phyloP scores from a whole-genome alignment of 2,329 filamentous ascomycete genomes.

The Phyllosticta citribraziliensis region DNA sequence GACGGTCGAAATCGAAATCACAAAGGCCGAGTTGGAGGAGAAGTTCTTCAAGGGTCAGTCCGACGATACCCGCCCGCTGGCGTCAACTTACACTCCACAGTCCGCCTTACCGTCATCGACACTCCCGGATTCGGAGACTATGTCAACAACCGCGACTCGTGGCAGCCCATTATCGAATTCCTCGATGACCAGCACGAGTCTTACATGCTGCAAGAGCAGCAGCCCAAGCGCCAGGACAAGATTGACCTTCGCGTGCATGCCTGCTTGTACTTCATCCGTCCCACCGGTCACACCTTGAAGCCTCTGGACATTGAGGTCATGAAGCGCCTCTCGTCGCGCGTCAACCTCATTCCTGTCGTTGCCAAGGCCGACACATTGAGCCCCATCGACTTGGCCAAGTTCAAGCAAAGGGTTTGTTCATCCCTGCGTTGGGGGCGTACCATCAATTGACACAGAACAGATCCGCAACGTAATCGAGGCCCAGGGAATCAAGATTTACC shows the following conservation, averaged over 20 bases:
- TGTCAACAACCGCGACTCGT: slow-evolving; percentile 99
- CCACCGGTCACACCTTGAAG: slow-evolving; percentile 96
- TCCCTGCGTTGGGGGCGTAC: neutral
- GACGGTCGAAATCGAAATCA: slow-evolving; percentile 99
- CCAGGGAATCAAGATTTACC: slow-evolving; percentile 99
- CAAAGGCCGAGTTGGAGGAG: slow-evolving; percentile 98
- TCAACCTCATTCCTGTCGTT: slow-evolving; percentile 96
- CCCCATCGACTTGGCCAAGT: slow-evolving; percentile 79
- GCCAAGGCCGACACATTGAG: slow-evolving; percentile 98
- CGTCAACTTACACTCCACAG: slow-evolving; percentile 38
- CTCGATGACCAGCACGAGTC: slow-evolving; percentile 99
- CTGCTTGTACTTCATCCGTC: slow-evolving; percentile 98
- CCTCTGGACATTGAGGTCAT: slow-evolving; percentile 99
- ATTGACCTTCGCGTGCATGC: slow-evolving; percentile 98
- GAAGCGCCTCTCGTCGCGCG: slow-evolving; percentile 96
- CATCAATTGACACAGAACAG: slow-evolving; percentile 38
- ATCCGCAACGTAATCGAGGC: slow-evolving; percentile 93
- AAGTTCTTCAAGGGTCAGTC: slow-evolving; percentile 97
- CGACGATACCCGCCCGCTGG: neutral
- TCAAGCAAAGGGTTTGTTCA: slow-evolving; percentile 79
- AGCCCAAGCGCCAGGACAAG: slow-evolving; percentile 95
- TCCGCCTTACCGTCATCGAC: slow-evolving; percentile 96
- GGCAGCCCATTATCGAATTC: slow-evolving; percentile 99
- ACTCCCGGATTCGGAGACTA: slow-evolving; percentile 99
- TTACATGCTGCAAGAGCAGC: slow-evolving; percentile 99